These are phyloP conservation scores for Vigna nakashimae DNA, from an alignment of 306 rosid genomes.

Conservation along the genomic window DNA sequence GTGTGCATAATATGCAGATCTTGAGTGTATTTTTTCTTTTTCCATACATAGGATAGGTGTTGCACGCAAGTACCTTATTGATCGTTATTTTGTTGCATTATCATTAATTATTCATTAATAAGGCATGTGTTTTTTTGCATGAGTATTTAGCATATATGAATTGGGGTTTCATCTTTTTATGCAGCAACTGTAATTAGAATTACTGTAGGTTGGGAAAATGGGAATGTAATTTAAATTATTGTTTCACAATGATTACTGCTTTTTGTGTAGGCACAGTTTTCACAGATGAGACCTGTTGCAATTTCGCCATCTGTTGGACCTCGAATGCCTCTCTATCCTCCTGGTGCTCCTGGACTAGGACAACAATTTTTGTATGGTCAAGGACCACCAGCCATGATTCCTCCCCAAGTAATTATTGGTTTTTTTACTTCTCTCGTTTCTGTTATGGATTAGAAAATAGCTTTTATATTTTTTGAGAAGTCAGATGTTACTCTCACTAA, in stretches of 20 bases:
- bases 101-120: neutral
- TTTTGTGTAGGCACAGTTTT: conserved; percentile 67
- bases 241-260: neutral
- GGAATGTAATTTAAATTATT: neutral
- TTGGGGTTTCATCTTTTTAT: no score
- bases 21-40: neutral
- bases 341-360: conserved; percentile 80
- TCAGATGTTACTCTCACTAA: neutral
- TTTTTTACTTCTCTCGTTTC: neutral
- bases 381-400: conserved; percentile 74
- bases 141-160: no score
- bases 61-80: neutral
- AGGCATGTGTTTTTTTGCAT: neutral
- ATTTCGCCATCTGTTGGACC: conserved; percentile 71
- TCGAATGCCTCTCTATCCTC: conserved; percentile 78
- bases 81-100: neutral
- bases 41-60: neutral
- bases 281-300: conserved; percentile 80
- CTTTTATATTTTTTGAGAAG: neutral
- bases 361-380: conserved; percentile 83
- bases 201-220: neutral
- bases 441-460: neutral
- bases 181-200: neutral
- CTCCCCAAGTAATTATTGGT: conserved; percentile 63
- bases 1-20: no score